These are phyloP conservation scores for Hansfordia pulvinata DNA, from an alignment of 2,329 filamentous ascomycete species.

Conservation along the genomic window DNA sequence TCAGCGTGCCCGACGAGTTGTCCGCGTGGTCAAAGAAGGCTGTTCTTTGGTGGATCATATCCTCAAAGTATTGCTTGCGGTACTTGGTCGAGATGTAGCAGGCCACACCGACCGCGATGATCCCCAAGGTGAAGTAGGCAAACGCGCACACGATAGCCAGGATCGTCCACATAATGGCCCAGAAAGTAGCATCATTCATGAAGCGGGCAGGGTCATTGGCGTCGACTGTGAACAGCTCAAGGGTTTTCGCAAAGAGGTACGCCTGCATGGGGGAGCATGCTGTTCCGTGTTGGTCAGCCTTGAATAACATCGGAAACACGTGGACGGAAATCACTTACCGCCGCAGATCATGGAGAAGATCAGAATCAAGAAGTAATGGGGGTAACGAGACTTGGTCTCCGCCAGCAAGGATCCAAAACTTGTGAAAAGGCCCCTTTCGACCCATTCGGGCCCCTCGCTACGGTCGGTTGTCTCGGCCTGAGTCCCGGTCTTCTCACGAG, in stretches of 20 bases:
- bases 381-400: conserved; percentile 39
- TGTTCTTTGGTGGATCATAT: conserved; percentile 44
- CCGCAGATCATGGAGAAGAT: conserved; percentile 29
- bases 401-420: conserved; percentile 43
- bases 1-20: conserved; percentile 46
- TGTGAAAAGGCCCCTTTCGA: conserved; percentile 25
- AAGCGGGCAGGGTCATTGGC: conserved; percentile 15
- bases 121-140: conserved; percentile 36
- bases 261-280: conserved; percentile 36
- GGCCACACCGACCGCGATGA: too few relatives aligned
- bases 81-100: conserved; percentile 39
- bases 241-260: conserved; percentile 39
- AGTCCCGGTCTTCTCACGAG: conserved; percentile 30
- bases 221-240: conserved; percentile 31
- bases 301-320: neutral
- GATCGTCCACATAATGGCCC: conserved; percentile 52
- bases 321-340: conserved; percentile 7
- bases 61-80: conserved; percentile 45
- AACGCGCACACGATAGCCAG: conserved; percentile 38
- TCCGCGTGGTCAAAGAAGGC: conserved; percentile 47
- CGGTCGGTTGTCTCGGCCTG: conserved; percentile 15
- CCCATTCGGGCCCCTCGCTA: conserved; percentile 16
- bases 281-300: conserved; percentile 7
- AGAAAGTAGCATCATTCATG: conserved; percentile 37
- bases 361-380: conserved; percentile 34